Conservation (phyloP, 163 green algal genomes). For the Trebouxia gelatinosa region DNA sequence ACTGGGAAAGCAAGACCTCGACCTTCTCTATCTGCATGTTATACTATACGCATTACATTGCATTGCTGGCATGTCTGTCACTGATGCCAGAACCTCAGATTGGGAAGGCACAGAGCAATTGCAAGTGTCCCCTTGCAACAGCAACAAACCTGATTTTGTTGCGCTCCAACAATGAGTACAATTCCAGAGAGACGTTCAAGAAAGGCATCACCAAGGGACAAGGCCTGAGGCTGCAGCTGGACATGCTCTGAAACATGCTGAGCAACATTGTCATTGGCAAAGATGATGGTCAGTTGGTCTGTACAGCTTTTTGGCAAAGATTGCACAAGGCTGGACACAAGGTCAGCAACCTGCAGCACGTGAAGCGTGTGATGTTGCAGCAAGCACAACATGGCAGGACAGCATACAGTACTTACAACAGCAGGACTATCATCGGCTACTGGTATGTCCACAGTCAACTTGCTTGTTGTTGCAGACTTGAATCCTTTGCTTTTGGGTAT, state of each 20-base stretch:
- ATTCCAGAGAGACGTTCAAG: not conserved
- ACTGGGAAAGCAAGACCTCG: slow-evolving; percentile 43
- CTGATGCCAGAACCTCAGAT: too few species aligned
- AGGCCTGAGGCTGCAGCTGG: not conserved
- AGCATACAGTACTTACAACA: not conserved
- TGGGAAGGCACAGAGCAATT: too few species aligned
- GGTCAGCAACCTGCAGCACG: slow-evolving; percentile 18
- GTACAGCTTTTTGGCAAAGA: not conserved
- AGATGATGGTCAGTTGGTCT: slow-evolving; percentile 27
- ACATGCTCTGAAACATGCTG: not conserved
- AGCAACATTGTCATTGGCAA: slow-evolving; percentile 3
- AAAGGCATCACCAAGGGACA: slow-evolving; percentile 7
- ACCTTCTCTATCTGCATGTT: slow-evolving; percentile 38
- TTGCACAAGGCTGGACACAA: slow-evolving; percentile 24
- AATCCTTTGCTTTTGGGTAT: slow-evolving; percentile 28
- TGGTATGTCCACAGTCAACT: slow-evolving; percentile 28
- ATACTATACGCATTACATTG: too few species aligned
- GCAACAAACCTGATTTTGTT: slow-evolving; percentile 18
- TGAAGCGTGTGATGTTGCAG: not conserved
- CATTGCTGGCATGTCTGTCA: too few species aligned
- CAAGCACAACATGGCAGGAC: not conserved
- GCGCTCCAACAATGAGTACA: slow-evolving; percentile 23
- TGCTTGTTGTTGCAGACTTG: not conserved
- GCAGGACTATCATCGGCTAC: slow-evolving; percentile 22
- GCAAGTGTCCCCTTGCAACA: too few species aligned